Evolutionary conservation across 129 eudicot species (phyloP).

Genomic region (Saussurea involucrata): DNA sequence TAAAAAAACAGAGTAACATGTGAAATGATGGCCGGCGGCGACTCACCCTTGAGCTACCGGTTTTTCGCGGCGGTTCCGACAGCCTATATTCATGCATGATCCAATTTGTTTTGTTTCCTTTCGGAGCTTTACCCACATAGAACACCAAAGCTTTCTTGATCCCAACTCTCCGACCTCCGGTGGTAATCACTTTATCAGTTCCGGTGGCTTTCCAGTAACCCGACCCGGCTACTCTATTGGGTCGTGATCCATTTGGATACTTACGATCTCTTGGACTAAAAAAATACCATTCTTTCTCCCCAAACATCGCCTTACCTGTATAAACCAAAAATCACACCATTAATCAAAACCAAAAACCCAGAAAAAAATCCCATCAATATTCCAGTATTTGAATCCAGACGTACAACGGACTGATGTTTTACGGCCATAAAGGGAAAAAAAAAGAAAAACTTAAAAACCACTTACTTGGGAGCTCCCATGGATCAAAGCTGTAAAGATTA

Average conservation of each 20-base stretch:
- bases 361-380: neutral
- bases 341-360: neutral
- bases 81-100: constrained; percentile 96
- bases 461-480: constrained; percentile 92
- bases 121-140: constrained; percentile 89
- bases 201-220: constrained; percentile 99
- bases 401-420: no score
- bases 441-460: neutral
- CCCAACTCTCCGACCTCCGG: constrained; percentile 73
- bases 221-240: constrained; percentile 86
- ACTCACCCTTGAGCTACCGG: constrained; percentile 61
- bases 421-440: no score
- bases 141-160: constrained; percentile 90
- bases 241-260: constrained; percentile 92
- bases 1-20: neutral
- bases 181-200: constrained; percentile 75
- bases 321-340: neutral
- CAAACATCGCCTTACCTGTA: constrained; percentile 75
- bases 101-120: constrained; percentile 92
- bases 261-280: constrained; percentile 91
- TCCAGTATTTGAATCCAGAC: no score
- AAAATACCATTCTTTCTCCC: constrained; percentile 96
- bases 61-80: constrained; percentile 55
- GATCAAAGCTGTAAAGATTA: constrained; percentile 88
- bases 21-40: neutral